Base-by-base conservation (phyloP, 352 stramenopile genomes). In the Globisporangium echinulatum region DNA sequence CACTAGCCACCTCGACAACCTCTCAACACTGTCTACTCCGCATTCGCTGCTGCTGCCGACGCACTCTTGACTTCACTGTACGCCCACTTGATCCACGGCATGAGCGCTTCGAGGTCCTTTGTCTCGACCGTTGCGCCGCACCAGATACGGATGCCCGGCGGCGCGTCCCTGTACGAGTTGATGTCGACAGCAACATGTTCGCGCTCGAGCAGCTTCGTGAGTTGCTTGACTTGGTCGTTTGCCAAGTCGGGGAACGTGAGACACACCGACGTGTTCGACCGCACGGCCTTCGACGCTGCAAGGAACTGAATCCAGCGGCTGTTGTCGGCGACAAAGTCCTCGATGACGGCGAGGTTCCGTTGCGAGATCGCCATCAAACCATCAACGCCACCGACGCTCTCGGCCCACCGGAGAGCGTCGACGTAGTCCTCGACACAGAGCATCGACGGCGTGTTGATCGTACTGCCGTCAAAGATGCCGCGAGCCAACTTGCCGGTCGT, bases 401-500 rank as follows among this genome's bases (percentile, higher is more conserved):
- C 91, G 25, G 96, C 81, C 97, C 97, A 99, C 58, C 89, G 70
- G 52, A 99, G 79, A 4, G 97, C 96, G 70, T 99, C 97, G 62
- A 99, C 85, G 79, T 99, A 99, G 87, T 99, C 97, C 75, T 99
- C 97, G 25, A 99, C 97, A 68, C 88, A 97, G 50, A 99, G 87
- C 97, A 99, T 99, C 19, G 96, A 99, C 39, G 97, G 97, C 56
- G 97, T 99, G 82, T 99, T 99, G 78, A 99, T 99, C 38, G 97
- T 99, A 56, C 92, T 95, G 54, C 97, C 97, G 65, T 98, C 89
- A 70, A 99, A 99, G 64, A 99, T 98, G 53, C 76, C 86, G 54
- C 78, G 79, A 56, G 94, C 74, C 19, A 99, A 63, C 66, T 96
- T 94, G 71, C 97, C 97, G 39, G 95, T 97, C 68, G 97, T 98